Evolutionary conservation across 345 rosid genomes (phyloP).

Genomic region (Populus davidiana): DNA sequence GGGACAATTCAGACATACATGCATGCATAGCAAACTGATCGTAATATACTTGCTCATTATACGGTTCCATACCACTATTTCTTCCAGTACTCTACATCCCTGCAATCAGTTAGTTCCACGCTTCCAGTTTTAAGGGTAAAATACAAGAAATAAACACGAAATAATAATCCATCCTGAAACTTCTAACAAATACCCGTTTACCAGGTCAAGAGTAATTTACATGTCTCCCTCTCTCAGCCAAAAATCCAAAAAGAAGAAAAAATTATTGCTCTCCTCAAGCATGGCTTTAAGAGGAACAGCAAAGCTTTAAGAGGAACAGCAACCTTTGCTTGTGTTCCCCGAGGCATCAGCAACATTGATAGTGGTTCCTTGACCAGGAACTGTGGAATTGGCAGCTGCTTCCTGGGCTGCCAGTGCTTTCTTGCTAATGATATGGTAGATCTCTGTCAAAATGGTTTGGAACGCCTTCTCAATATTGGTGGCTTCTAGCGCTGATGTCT

Average conservation of each 20-base stretch:
- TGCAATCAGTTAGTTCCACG: background rate
- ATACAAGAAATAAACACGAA: background rate
- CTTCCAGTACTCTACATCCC: background rate
- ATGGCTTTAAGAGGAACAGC: background rate
- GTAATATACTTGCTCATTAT: background rate
- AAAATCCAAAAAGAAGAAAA: background rate
- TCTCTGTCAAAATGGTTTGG: background rate
- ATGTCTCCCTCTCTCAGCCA: background rate
- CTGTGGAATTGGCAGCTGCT: background rate
- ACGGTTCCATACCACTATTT: background rate
- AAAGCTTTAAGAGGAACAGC: background rate
- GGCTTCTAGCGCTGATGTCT: background rate
- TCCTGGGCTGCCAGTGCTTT: background rate
- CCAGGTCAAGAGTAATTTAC: background rate
- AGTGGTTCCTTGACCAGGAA: constrained; percentile 1
- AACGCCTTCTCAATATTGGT: background rate
- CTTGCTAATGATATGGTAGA: background rate
- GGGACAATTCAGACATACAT: background rate
- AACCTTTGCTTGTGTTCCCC: background rate
- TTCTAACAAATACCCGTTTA: background rate
- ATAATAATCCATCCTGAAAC: background rate
- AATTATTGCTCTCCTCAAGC: background rate
- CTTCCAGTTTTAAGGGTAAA: background rate
- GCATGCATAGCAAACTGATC: background rate
- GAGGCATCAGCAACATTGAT: background rate